These are phyloP conservation scores for Candida wancherniae DNA, from an alignment of 805 yeast species.

Conservation along the genomic window DNA sequence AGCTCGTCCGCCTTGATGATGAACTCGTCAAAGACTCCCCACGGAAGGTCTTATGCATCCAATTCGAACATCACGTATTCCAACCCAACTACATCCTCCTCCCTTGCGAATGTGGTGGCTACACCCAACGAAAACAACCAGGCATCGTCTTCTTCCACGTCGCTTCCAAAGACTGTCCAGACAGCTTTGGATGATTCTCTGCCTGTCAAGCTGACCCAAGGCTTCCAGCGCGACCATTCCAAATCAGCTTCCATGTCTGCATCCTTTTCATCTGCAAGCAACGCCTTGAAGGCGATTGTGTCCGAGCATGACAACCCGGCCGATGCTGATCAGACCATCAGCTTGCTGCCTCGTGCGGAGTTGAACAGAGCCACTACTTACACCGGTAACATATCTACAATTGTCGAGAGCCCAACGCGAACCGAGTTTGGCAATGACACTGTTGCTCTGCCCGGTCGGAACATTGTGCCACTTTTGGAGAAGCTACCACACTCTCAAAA, in stretches of 20 bases:
- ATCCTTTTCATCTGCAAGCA: conserved; percentile 51
- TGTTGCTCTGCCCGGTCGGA: conserved; percentile 7
- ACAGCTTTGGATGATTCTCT: conserved; percentile 4
- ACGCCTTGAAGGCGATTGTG: conserved; percentile 70
- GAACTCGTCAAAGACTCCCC: conserved; percentile 21
- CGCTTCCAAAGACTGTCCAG: conserved; percentile 2
- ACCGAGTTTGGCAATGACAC: conserved; percentile 5
- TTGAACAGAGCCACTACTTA: conserved; percentile 22
- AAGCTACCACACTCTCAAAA: conserved; percentile 43
- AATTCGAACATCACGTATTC: conserved; percentile 38
- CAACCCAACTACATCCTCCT: conserved; percentile 62
- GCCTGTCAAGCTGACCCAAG: conserved; percentile 6
- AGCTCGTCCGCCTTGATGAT: conserved; percentile 32
- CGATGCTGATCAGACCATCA: conserved; percentile 4
- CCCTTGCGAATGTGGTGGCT: conserved; percentile 49
- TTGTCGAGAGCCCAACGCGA: conserved; percentile 41
- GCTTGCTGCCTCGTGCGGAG: conserved; percentile 5
- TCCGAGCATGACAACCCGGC: conserved; percentile 45
- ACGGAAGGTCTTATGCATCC: conserved; percentile 34
- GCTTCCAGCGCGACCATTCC: conserved; percentile 22
- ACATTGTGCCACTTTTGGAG: conserved; percentile 16
- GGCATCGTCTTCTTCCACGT: conserved; percentile 21
- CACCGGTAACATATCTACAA: conserved; percentile 41
- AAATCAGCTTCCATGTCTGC: conserved; percentile 29
- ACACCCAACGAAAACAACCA: conserved; percentile 25